Evolutionary conservation across 495 filamentous ascomycete genomes (phyloP).

Genomic region (Terfezia boudieri): DNA sequence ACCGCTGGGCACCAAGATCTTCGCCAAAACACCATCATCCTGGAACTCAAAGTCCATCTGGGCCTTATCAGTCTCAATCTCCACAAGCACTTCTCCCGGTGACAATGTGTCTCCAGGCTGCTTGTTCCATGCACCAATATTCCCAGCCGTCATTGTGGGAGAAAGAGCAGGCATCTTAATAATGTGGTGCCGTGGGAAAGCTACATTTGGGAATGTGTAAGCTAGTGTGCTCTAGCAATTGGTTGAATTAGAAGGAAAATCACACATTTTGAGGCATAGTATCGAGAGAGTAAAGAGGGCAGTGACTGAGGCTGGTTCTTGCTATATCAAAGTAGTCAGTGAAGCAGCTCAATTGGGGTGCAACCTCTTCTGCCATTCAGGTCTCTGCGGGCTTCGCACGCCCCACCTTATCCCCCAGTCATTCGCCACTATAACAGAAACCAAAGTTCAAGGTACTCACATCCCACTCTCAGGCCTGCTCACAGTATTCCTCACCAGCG

Average conservation of each 20-base stretch:
- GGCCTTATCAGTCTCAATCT: slow-evolving; percentile 99
- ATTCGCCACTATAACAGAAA: too few species aligned
- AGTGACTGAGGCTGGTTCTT: slow-evolving; percentile 13
- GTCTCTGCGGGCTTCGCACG: too few species aligned
- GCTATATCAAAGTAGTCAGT: slow-evolving; percentile 5
- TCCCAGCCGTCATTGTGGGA: slow-evolving; percentile 89
- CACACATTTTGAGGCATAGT: slow-evolving; percentile 61
- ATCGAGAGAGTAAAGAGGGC: slow-evolving; percentile 32
- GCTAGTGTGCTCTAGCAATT: not conserved
- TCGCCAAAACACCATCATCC: slow-evolving; percentile 88
- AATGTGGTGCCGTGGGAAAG: slow-evolving; percentile 79
- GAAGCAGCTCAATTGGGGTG: not conserved
- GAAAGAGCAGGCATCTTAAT: slow-evolving; percentile 97
- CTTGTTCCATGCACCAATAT: slow-evolving; percentile 97
- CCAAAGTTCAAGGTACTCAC: slow-evolving; percentile 5
- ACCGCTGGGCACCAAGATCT: slow-evolving; percentile 79
- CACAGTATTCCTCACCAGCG: slow-evolving; percentile 6
- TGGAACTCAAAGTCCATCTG: slow-evolving; percentile 99
- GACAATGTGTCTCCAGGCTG: slow-evolving; percentile 69
- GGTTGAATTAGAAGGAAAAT: slow-evolving; percentile 3
- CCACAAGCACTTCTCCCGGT: slow-evolving; percentile 92
- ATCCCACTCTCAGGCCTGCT: slow-evolving; percentile 11
- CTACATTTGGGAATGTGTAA: slow-evolving; percentile 21
- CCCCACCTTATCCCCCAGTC: too few species aligned
- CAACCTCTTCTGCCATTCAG: not conserved